These are phyloP conservation scores for Tricholomella constricta DNA, from an alignment of 768 basidiomycete genomes.

Conservation along the genomic window DNA sequence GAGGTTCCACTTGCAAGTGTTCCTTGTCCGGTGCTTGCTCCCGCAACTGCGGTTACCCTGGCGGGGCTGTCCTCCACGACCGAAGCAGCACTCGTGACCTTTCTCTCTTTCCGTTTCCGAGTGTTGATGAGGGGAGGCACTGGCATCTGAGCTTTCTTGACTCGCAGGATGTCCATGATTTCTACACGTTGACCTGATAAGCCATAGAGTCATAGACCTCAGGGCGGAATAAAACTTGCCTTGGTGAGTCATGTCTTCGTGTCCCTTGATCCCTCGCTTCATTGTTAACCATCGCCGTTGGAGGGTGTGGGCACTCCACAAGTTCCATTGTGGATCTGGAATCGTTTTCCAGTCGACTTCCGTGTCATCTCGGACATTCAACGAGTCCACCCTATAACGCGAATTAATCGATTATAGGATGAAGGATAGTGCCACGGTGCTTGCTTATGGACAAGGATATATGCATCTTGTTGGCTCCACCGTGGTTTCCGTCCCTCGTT, in stretches of 20 bases:
- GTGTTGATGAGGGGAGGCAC: slow-evolving; percentile 22
- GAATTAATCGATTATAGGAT: slow-evolving; percentile 4
- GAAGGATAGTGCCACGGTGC: slow-evolving; percentile 20
- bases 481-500: slow-evolving; percentile 69
- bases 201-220: not conserved
- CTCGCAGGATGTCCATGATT: slow-evolving; percentile 78
- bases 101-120: slow-evolving; percentile 46
- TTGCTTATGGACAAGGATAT: slow-evolving; percentile 81
- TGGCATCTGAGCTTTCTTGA: slow-evolving; percentile 69
- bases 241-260: slow-evolving; percentile 79
- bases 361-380: slow-evolving; percentile 76
- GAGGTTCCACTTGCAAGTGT: slow-evolving; percentile 16
- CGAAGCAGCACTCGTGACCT: slow-evolving; percentile 52
- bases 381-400: slow-evolving; percentile 61
- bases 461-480: slow-evolving; percentile 77
- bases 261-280: slow-evolving; percentile 75
- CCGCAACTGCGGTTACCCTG: slow-evolving; percentile 21
- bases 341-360: slow-evolving; percentile 86
- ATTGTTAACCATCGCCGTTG: slow-evolving; percentile 82
- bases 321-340: slow-evolving; percentile 74
- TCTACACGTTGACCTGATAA: slow-evolving; percentile 42
- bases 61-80: slow-evolving; percentile 40
- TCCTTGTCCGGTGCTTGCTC: slow-evolving; percentile 35
- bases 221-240: slow-evolving; percentile 42
- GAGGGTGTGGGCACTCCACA: slow-evolving; percentile 81